Evolutionary conservation across 768 basidiomycete species (phyloP), one percentile per base, ranked within the genome.

Genomic region (Serendipita sp.): DNA sequence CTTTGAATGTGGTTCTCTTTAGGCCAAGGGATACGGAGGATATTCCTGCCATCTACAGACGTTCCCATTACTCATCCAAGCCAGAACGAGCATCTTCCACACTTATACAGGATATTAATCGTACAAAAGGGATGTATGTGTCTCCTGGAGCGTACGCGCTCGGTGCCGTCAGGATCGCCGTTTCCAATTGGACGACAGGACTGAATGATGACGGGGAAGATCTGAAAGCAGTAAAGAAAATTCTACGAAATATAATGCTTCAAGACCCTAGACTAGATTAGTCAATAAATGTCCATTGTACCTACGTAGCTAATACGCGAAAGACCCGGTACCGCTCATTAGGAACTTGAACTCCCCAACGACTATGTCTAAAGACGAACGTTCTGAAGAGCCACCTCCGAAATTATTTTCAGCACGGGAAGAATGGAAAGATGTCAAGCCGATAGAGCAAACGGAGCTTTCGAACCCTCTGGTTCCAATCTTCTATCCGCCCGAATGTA

Each of bases 401-500:
- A 18, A 28, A 8, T 46, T 85, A 32, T 90, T 86, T 68, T 73
- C 83, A 35, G 79, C 87, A 46, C 79, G 82, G 60, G 78, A 81
- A 38, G 84, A 86, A 64, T 98, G 92, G 92, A 74, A 75, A 15
- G 95, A 96, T 72, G 79, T 97, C 35, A 75, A 74, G 3, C 92
- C 94, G 0, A 70, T 94, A 13, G 77, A 82, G 24, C 95, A 98
- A 70, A 93, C 96, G 69, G 73, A 74, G 2, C 81, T 78, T 18
- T 73, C 81, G 37, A 81, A 82, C 66, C 88, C 92, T 1, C 78
- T 98, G 46, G 94, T 92, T 0, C 90, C 92, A 1, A 98, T 99
- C 73, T 84, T 94, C 71, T 99, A 99, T 71, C 83, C 84, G 2
- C 78, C 78, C 45, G 86, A 92, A 78, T 99, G 95, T 94, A 65